A percentile compares a stretch with the other conserved stretches of the same genome.
phyloP scores from a whole-genome alignment of 257 asterid species.

The Cynanchum wilfordii region DNA sequence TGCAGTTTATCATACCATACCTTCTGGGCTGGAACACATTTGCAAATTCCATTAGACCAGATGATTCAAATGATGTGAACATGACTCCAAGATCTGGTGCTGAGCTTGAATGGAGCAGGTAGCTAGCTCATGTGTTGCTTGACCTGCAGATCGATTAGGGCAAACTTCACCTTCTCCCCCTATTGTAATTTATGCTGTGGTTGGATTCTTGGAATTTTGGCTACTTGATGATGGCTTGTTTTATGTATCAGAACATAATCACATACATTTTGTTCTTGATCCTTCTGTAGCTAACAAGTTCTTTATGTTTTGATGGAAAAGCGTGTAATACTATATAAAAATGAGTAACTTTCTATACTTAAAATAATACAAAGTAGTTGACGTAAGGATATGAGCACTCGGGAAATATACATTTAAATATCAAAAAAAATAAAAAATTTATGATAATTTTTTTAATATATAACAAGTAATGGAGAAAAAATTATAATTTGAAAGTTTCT shows the following conservation, averaged over 20 bases:
- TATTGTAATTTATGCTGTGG: background rate
- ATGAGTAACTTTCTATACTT: too few relatives aligned
- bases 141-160: background rate
- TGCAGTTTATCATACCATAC: constrained; percentile 82
- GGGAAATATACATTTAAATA: too few relatives aligned
- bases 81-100: constrained; percentile 54
- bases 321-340: too few relatives aligned
- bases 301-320: background rate
- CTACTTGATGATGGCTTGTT: background rate
- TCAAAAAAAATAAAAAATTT: too few relatives aligned
- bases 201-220: constrained; percentile 4
- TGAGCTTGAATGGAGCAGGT: constrained; percentile 83
- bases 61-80: constrained; percentile 49
- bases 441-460: too few relatives aligned
- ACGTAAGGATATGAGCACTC: too few relatives aligned
- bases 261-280: background rate
- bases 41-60: constrained; percentile 63
- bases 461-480: too few relatives aligned
- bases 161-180: background rate
- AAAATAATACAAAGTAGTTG: too few relatives aligned
- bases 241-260: background rate
- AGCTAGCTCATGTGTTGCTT: constrained; percentile 10
- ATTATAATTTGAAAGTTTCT: too few relatives aligned
- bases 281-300: background rate
- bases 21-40: constrained; percentile 90